Percentiles rank a stretch among this genome's conserved stretches.
Conservation (phyloP, 2,329 filamentous ascomycete species). For the Trichoderma afroharzianum region DNA sequence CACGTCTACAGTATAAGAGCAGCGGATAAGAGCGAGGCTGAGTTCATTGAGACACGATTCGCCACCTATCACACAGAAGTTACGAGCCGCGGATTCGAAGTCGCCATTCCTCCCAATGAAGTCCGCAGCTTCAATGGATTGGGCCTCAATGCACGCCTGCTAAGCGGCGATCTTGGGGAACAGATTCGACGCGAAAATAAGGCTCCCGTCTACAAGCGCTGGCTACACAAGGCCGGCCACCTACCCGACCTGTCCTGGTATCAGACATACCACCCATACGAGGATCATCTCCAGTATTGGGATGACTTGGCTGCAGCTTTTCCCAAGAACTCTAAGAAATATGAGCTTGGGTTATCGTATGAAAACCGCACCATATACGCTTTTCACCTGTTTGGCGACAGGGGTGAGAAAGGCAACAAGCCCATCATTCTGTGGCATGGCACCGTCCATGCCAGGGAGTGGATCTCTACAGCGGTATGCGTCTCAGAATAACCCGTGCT, state of each 20-base stretch:
- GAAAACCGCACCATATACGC: constrained; percentile 57
- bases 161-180: neutral
- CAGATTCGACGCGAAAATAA: neutral
- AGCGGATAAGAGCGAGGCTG: neutral
- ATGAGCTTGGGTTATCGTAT: constrained; percentile 45
- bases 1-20: constrained; percentile 1
- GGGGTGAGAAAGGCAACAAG: constrained; percentile 40
- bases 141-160: neutral
- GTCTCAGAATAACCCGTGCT: neutral
- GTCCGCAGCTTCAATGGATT: neutral
- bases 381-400: constrained; percentile 51
- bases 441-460: constrained; percentile 58
- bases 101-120: neutral
- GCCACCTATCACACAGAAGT: neutral
- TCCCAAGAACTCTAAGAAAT: constrained; percentile 44
- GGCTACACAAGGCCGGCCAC: neutral
- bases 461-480: constrained; percentile 42
- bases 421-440: constrained; percentile 54
- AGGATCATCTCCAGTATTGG: constrained; percentile 48
- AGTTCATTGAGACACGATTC: neutral
- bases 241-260: constrained; percentile 41
- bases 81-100: neutral
- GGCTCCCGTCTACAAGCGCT: neutral
- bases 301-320: constrained; percentile 41
- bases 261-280: constrained; percentile 50